Conservation (phyloP, 2,329 filamentous ascomycete genomes). For the Botryosphaeria dothidea region DNA sequence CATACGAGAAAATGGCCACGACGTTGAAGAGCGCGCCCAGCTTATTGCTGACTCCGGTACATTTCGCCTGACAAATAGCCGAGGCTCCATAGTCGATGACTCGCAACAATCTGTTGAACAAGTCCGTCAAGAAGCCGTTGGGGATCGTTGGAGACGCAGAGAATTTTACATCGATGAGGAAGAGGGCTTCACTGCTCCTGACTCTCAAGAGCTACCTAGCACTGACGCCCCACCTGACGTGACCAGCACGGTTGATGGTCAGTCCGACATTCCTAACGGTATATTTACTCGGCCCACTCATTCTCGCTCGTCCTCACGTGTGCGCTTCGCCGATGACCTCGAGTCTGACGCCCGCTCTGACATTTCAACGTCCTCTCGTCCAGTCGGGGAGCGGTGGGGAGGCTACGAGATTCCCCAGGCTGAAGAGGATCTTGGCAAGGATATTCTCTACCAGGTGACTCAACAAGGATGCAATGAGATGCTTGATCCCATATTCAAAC, state of each 20-base stretch:
- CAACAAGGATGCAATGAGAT: slow-evolving; percentile 94
- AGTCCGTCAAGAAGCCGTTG: slow-evolving; percentile 44
- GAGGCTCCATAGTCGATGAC: background rate
- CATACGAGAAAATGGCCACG: slow-evolving; percentile 28
- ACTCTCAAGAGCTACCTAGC: background rate
- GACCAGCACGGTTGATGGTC: background rate
- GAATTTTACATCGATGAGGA: slow-evolving; percentile 85
- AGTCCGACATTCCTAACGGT: slow-evolving; percentile 47
- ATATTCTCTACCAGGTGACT: slow-evolving; percentile 87
- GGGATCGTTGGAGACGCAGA: slow-evolving; percentile 72
- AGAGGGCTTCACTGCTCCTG: slow-evolving; percentile 59
- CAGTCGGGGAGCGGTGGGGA: slow-evolving; percentile 69
- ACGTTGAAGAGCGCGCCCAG: slow-evolving; percentile 25
- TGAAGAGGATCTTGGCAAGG: slow-evolving; percentile 80
- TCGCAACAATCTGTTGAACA: background rate
- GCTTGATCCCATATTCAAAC: slow-evolving; percentile 81
- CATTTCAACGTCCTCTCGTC: slow-evolving; percentile 70
- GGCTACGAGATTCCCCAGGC: slow-evolving; percentile 77
- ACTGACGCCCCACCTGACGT: background rate
- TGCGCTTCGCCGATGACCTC: slow-evolving; percentile 72
- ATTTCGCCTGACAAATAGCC: slow-evolving; percentile 40
- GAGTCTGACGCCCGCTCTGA: slow-evolving; percentile 73
- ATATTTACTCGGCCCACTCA: background rate
- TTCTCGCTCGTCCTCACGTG: slow-evolving; percentile 76
- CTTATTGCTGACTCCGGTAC: slow-evolving; percentile 34